Evolutionary conservation across 495 filamentous ascomycete species (phyloP).

Genomic region (Penicillium chermesinum): DNA sequence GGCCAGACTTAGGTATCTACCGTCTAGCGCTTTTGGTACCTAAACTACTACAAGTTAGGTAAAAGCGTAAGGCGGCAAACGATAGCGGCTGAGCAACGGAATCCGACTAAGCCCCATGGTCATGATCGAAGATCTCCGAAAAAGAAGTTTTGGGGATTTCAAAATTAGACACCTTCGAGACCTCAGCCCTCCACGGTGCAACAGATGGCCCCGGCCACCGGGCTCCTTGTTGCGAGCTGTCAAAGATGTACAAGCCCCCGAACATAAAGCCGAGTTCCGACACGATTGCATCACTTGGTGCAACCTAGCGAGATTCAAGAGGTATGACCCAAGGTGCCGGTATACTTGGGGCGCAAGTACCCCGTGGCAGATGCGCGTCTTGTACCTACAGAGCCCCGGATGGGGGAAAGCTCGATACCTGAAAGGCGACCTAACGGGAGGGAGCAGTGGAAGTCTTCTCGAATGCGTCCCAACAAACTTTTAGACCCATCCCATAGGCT

Average conservation of each 20-base stretch:
- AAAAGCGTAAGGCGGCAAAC: background rate
- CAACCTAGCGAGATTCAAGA: background rate
- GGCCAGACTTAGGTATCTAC: background rate
- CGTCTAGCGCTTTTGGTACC: background rate
- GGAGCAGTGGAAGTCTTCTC: background rate
- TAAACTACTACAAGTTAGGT: background rate
- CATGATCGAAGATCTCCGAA: too few relatives aligned
- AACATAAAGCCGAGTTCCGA: conserved; percentile 14
- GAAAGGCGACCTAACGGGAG: background rate
- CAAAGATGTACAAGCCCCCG: conserved; percentile 8
- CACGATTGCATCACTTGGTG: conserved; percentile 12
- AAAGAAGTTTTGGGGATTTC: too few relatives aligned
- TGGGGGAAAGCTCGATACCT: background rate
- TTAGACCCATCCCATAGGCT: background rate
- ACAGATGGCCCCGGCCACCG: conserved; percentile 13
- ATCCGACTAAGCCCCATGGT: too few relatives aligned
- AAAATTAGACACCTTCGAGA: background rate
- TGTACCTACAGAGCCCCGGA: background rate
- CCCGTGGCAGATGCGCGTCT: background rate
- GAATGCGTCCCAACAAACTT: background rate
- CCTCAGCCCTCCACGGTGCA: conserved; percentile 10
- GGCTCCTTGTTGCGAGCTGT: conserved; percentile 13
- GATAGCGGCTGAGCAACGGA: background rate
- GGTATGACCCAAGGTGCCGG: background rate
- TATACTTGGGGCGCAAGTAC: background rate